Conservation (phyloP, 1,284 basidiomycete genomes). For the Anthracocystis walkeri region DNA sequence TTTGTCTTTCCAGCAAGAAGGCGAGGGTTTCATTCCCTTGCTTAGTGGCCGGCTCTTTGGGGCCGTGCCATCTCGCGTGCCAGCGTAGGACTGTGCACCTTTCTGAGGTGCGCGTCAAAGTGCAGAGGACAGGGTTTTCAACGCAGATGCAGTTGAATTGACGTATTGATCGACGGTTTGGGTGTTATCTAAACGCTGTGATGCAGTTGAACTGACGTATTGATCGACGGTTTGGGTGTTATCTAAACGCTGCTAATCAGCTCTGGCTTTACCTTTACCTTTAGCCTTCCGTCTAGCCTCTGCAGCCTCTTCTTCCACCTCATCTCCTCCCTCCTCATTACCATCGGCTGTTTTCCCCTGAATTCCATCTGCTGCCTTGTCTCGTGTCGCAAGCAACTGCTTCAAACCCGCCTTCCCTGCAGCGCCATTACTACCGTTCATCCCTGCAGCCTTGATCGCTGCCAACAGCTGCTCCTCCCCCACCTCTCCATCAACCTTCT, state of each 20-base stretch:
- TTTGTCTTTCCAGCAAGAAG: too few species aligned
- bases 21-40: too few species aligned
- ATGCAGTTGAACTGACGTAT: too few species aligned
- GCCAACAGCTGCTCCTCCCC: slow-evolving; percentile 21
- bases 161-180: too few species aligned
- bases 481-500: background rate
- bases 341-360: background rate
- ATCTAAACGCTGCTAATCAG: background rate
- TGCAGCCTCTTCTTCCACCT: slow-evolving; percentile 2
- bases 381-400: slow-evolving; percentile 9
- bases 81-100: too few species aligned
- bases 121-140: too few species aligned
- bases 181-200: background rate
- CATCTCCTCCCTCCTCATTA: background rate
- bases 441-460: slow-evolving; percentile 11
- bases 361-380: background rate
- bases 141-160: too few species aligned
- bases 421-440: slow-evolving; percentile 2
- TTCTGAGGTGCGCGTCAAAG: too few species aligned
- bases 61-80: too few species aligned
- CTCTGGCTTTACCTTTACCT: slow-evolving; percentile 31
- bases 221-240: too few species aligned
- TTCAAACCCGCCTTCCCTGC: slow-evolving; percentile 4
- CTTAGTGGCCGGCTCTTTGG: too few species aligned
- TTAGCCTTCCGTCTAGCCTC: slow-evolving; percentile 23